Evolutionary conservation across 352 stramenopile species (phyloP).

Genomic region (Phytophthora idaei): DNA sequence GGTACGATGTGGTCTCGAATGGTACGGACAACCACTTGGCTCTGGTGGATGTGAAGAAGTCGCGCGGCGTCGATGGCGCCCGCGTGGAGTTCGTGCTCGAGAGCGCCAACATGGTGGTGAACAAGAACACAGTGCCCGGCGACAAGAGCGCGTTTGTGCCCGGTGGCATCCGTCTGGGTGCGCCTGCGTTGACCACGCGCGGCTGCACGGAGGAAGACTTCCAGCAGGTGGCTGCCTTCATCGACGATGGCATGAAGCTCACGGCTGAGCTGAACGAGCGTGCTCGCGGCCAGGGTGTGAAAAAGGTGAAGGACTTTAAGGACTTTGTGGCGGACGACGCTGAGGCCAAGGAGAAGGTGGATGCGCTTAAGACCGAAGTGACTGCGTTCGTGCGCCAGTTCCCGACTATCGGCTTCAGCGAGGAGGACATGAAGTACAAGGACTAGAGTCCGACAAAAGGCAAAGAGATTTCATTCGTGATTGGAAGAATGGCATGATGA

Average conservation of each 20-base stretch:
- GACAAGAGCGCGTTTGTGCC: slow-evolving; percentile 98
- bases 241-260: slow-evolving; percentile 96
- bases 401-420: slow-evolving; percentile 96
- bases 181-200: slow-evolving; percentile 95
- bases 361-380: slow-evolving; percentile 88
- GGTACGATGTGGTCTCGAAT: slow-evolving; percentile 97
- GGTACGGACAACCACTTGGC: slow-evolving; percentile 99
- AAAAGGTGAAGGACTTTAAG: slow-evolving; percentile 94
- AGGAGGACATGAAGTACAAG: slow-evolving; percentile 93
- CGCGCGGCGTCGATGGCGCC: slow-evolving; percentile 92
- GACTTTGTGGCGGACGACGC: slow-evolving; percentile 70
- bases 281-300: slow-evolving; percentile 92
- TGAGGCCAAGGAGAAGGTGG: slow-evolving; percentile 65
- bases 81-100: slow-evolving; percentile 97
- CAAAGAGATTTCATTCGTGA: slow-evolving; percentile 3
- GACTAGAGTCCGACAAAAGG: slow-evolving; percentile 42
- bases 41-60: slow-evolving; percentile 97
- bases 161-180: slow-evolving; percentile 96
- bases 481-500: slow-evolving; percentile 20
- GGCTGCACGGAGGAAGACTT: slow-evolving; percentile 97
- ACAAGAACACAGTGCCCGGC: slow-evolving; percentile 99
- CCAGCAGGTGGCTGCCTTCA: slow-evolving; percentile 93
- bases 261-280: slow-evolving; percentile 91
- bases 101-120: slow-evolving; percentile 97
- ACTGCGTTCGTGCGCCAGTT: slow-evolving; percentile 95